Percentiles rank a stretch among this genome's conserved stretches.
These are phyloP conservation scores for Paecilomyces fulvus DNA, from an alignment of 2,329 filamentous ascomycete genomes.

Conservation along the genomic window DNA sequence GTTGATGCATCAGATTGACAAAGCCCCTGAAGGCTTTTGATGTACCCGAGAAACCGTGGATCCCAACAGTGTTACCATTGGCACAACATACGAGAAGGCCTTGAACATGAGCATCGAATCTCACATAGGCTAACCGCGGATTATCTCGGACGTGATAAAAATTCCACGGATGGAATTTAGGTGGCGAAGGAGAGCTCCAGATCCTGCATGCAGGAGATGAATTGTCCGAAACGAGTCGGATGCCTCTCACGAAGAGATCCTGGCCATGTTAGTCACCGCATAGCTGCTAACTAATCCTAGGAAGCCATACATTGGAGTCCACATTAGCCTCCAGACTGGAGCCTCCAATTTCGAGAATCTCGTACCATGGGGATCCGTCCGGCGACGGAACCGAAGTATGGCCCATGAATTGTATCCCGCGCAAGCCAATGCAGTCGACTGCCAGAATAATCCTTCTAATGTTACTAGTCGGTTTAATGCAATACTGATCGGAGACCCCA, in stretches of 20 bases:
- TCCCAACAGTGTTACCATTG: conserved; percentile 1
- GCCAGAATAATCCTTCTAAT: conserved; percentile 4
- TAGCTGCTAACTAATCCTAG: too few relatives aligned
- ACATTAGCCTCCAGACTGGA: neutral
- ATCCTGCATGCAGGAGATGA: neutral
- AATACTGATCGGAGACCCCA: neutral
- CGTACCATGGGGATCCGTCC: conserved; percentile 10
- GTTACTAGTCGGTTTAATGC: neutral
- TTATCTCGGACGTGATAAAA: neutral
- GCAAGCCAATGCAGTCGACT: conserved; percentile 4
- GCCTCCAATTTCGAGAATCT: conserved; percentile 5
- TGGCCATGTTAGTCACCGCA: neutral
- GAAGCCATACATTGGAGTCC: neutral
- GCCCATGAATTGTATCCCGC: conserved; percentile 6
- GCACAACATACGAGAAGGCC: conserved; percentile 8
- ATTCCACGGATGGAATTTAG: conserved; percentile 7
- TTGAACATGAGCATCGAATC: conserved; percentile 4
- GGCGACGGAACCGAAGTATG: neutral
- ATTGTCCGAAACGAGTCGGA: neutral
- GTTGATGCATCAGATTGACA: conserved; percentile 5
- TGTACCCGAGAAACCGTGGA: conserved; percentile 6
- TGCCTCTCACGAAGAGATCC: conserved; percentile 5
- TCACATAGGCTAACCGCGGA: conserved; percentile 6
- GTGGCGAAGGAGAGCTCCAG: conserved; percentile 8
- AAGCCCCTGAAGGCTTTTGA: conserved; percentile 4